Base-by-base conservation (phyloP, 371 early-diverging fungal genomes). In the Apophysomyces trapeziformis region DNA sequence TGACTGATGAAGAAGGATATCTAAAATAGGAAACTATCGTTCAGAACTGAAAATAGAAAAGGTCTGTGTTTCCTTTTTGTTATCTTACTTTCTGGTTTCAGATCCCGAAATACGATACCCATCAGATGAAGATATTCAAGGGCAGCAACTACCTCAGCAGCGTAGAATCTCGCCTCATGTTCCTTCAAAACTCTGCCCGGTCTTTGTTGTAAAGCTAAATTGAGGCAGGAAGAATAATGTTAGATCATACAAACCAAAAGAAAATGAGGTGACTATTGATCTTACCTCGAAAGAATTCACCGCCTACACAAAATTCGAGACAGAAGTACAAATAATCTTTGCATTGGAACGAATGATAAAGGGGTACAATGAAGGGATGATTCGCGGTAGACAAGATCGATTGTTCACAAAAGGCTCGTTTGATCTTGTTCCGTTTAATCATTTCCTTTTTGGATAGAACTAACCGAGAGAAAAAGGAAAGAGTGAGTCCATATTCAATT, bases 261-360 rank as follows among this genome's bases (percentile, higher is more conserved):
- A 26, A 26, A 26, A 26, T 26, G 32, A 26, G 32, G 32, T 26
- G 32, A 26, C 32, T 26, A 26, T 47, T 56, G 58, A 47, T 16
- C 58, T 65, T 75, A 87, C 87, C 93, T 80, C 92, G 77, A 76
- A 93, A 95, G 74, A 95, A 95, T 82, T 99, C 99, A 39, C 99
- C 99, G 45, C 99, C 98, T 60, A 89, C 84, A 67, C 97, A 96
- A 80, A 95, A 98, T 69, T 99, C 98, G 92, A 97, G 94, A 67
- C 96, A 90, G 64, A 98, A 89, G 73, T 93, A 97, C 37, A 97
- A 79, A 64, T 96, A 85, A 61, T 93, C 90, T 63, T 93, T 89
- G 61, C 91, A 91, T 74, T 96, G 95, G 76, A 97, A 96, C 7
- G 91, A 90, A 80, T 95, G 94, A 79, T 95, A 93, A 46, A 98